Evolutionary conservation across 2,329 filamentous ascomycete species (phyloP), one percentile per base, ranked within the genome.

Genomic region (Rachicladosporium sp.): DNA sequence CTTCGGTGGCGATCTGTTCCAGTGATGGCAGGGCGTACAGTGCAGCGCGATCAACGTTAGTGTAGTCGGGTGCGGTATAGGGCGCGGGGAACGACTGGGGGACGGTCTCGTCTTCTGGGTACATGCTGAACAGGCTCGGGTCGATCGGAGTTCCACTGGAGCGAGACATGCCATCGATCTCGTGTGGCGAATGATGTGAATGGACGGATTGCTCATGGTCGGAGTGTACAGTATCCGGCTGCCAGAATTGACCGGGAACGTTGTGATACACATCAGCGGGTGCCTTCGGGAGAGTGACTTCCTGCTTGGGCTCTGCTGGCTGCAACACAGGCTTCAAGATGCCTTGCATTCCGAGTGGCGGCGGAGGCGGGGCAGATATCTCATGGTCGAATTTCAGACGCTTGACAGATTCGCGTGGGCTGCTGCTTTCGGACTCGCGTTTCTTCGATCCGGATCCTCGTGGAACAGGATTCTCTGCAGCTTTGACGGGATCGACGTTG

Each of bases 401-500:
- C 44, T 55, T 51, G 35, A 50, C 52, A 5, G 45, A 35, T 19
- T 50, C 49, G 7, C 44, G 38, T 15, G 51, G 50, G 31, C 51
- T 56, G 33, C 45, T 47, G 10, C 50, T 51, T 4, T 66, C 69
- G 4, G 59, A 55, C 31, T 65, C 59, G 29, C 71, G 66, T 43
- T 73, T 69, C 55, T 76, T 77, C 31, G 66, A 61, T n/a, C 66
- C 66, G 27, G 70, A 69, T 10, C 71, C 73, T 44, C 75, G 67
- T 31, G 75, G 74, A 31, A 77, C 70, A 2, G 74, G 73, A 15
- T 70, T 65, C 51, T 80, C 75, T 37, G 73, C 71, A 2, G 74
- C 73, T 52, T 80, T 80, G 50, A 76, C 58, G 2, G 75, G 76
- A 54, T 80, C 76, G 19, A 80, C 68, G 41, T 74, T 70, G 36